These are phyloP conservation scores for Gossypium lobatum DNA, from an alignment of 441 rosid genomes.

Conservation along the genomic window DNA sequence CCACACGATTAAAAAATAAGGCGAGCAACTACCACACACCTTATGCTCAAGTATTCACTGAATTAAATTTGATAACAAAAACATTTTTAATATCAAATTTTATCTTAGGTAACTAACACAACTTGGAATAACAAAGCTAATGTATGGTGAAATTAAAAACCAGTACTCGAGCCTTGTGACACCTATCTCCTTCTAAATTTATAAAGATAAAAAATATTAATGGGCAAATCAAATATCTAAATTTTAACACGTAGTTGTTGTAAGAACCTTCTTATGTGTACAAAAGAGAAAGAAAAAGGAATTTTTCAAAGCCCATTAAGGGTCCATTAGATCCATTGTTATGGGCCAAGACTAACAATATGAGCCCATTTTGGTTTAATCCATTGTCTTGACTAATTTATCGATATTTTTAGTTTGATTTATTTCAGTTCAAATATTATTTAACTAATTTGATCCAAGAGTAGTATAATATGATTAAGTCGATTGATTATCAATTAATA, in stretches of 20 bases:
- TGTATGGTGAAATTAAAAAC: no score
- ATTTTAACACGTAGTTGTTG: not conserved
- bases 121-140: no score
- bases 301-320: not conserved
- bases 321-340: not conserved
- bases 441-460: no score
- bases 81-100: not conserved
- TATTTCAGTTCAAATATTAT: no score
- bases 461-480: no score
- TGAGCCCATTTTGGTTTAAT: not conserved
- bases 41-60: not conserved
- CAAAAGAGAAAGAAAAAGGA: not conserved
- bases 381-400: not conserved
- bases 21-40: no score
- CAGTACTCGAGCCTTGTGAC: no score
- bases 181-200: no score
- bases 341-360: not conserved
- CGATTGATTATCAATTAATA: no score
- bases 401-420: not conserved
- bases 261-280: not conserved
- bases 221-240: not conserved
- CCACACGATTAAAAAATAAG: no score
- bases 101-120: no score
- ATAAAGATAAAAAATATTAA: no score
- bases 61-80: not conserved